Evolutionary conservation across 1,284 basidiomycete species (phyloP).

Genomic region (Ganoderma meredithae): DNA sequence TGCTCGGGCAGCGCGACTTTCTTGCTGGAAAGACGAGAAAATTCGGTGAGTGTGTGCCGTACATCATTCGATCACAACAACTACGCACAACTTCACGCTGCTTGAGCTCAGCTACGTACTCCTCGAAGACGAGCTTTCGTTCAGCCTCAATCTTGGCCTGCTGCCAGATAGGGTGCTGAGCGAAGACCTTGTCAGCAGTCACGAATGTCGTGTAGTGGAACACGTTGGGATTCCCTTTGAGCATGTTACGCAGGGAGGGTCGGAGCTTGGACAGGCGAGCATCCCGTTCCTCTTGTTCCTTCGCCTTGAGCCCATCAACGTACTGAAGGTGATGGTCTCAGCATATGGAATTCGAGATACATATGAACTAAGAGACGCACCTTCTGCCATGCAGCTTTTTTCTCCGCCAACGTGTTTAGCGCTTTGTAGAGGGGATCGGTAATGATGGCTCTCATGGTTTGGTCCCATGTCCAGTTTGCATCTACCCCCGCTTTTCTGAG

Average conservation of each 20-base stretch:
- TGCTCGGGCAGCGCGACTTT: constrained; percentile 74
- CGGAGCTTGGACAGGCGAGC: constrained; percentile 83
- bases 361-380: constrained; percentile 48
- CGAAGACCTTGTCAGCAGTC: constrained; percentile 85
- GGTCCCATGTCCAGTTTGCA: constrained; percentile 96
- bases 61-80: constrained; percentile 13
- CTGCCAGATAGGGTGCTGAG: constrained; percentile 88
- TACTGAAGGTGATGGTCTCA: constrained; percentile 57
- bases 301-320: constrained; percentile 66
- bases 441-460: constrained; percentile 97
- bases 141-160: constrained; percentile 86
- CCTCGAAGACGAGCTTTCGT: constrained; percentile 86
- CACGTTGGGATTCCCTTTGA: constrained; percentile 84
- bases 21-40: constrained; percentile 58
- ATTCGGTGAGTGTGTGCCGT: constrained; percentile 9
- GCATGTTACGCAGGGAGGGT: constrained; percentile 84
- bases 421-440: constrained; percentile 98
- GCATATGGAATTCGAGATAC: constrained; percentile 20
- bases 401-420: constrained; percentile 91
- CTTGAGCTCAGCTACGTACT: constrained; percentile 86
- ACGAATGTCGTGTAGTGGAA: constrained; percentile 90
- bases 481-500: constrained; percentile 90
- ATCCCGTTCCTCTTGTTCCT: constrained; percentile 83
- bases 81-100: constrained; percentile 82
- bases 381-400: constrained; percentile 94